Conservation (phyloP, 257 asterid species). For the Solanum pinnatisectum region DNA sequence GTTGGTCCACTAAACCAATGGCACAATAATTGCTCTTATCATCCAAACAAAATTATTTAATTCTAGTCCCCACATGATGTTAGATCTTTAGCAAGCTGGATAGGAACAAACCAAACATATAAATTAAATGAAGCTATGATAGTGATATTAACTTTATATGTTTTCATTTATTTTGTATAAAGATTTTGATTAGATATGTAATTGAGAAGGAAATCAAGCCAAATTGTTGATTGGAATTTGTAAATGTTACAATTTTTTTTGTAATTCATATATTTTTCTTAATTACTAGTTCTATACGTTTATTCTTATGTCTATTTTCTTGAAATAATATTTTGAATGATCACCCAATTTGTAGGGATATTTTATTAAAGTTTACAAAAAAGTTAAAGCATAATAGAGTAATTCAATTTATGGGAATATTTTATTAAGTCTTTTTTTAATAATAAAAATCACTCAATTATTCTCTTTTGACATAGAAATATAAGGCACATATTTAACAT, state of each 20-base stretch:
- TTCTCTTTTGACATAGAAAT: too few species aligned
- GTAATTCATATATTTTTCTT: neutral
- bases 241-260: neutral
- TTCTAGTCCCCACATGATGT: neutral
- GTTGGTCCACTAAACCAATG: neutral
- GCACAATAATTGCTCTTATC: neutral
- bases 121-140: neutral
- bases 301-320: neutral
- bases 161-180: neutral
- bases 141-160: neutral
- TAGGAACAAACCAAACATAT: neutral
- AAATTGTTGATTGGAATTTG: neutral
- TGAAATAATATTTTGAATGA: neutral
- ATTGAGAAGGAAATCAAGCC: neutral
- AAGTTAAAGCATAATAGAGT: too few species aligned
- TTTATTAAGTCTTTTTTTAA: neutral
- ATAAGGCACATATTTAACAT: too few species aligned
- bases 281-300: neutral
- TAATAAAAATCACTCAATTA: too few species aligned
- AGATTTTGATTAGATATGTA: neutral
- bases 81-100: neutral
- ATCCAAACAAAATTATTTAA: neutral
- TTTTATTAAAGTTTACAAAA: too few species aligned
- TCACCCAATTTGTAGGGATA: neutral
- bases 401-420: neutral